Conservation (phyloP, 345 rosid genomes). For the Eutrema yunnanense region DNA sequence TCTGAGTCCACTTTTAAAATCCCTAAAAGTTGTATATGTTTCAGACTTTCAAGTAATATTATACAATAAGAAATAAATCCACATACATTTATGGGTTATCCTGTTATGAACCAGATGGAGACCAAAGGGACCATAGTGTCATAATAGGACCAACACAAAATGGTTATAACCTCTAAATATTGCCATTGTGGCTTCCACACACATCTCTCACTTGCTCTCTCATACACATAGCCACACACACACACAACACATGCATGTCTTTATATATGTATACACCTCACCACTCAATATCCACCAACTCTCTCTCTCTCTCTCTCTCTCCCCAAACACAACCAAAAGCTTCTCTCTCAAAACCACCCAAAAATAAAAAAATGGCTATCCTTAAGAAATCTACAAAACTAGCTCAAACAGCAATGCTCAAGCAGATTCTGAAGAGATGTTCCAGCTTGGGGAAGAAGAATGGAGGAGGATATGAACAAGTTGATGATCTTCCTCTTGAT, state of each 20-base stretch:
- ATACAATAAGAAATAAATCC: neutral
- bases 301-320: neutral
- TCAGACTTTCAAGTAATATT: neutral
- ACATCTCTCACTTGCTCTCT: neutral
- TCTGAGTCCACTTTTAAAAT: neutral
- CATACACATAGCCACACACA: neutral
- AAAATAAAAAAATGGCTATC: conserved; percentile 33
- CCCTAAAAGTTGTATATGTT: neutral
- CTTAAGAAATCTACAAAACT: conserved; percentile 43
- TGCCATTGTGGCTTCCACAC: conserved; percentile 35
- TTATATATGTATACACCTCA: conserved; percentile 16
- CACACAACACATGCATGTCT: conserved; percentile 11
- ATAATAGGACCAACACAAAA: conserved; percentile 40
- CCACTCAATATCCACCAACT: neutral
- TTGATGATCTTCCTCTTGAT: conserved; percentile 43
- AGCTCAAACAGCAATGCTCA: conserved; percentile 44
- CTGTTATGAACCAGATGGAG: conserved; percentile 9
- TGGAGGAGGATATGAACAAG: conserved; percentile 20
- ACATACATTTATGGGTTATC: neutral
- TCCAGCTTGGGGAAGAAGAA: conserved; percentile 57
- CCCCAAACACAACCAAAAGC: neutral
- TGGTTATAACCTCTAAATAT: conserved; percentile 24
- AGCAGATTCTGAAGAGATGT: conserved; percentile 57
- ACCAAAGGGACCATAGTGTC: conserved; percentile 45
- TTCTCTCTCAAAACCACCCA: neutral